Percentiles rank a stretch among this genome's conserved stretches.
These are phyloP conservation scores for Beauveria brongniartii DNA, from an alignment of 2,329 filamentous ascomycete genomes.

Conservation along the genomic window DNA sequence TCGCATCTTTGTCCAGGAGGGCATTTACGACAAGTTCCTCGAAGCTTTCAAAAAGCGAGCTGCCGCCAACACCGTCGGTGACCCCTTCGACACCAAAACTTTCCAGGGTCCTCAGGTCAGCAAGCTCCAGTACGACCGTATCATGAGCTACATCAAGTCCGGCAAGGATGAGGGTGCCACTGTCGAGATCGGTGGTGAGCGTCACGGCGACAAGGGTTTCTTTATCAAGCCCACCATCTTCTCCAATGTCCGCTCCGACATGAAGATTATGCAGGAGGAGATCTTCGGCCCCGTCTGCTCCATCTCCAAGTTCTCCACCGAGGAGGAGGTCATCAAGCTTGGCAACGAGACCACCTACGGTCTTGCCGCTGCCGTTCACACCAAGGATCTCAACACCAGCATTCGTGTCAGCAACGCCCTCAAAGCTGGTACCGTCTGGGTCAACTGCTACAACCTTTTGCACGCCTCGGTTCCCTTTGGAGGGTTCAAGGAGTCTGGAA, in stretches of 20 bases:
- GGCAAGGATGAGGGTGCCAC: slow-evolving; percentile 46
- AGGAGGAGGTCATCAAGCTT: slow-evolving; percentile 64
- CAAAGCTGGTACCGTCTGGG: slow-evolving; percentile 56
- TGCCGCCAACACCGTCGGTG: slow-evolving; percentile 62
- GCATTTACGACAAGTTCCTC: slow-evolving; percentile 77
- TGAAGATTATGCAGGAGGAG: slow-evolving; percentile 83
- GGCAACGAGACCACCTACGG: slow-evolving; percentile 71
- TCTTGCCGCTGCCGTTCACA: slow-evolving; percentile 72
- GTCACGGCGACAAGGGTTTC: slow-evolving; percentile 65
- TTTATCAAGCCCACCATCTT: slow-evolving; percentile 87
- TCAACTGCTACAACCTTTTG: slow-evolving; percentile 27
- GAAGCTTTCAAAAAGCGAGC: slow-evolving; percentile 67
- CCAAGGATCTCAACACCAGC: slow-evolving; percentile 68
- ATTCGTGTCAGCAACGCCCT: slow-evolving; percentile 66
- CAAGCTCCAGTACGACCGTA: slow-evolving; percentile 72
- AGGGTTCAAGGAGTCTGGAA: slow-evolving; percentile 71
- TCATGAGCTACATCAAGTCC: slow-evolving; percentile 68
- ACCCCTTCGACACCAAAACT: slow-evolving; percentile 65
- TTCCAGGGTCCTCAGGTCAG: slow-evolving; percentile 81
- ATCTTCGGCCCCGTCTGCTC: slow-evolving; percentile 80
- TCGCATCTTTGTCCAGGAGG: slow-evolving; percentile 73
- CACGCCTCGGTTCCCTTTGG: slow-evolving; percentile 48
- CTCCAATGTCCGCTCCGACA: slow-evolving; percentile 65
- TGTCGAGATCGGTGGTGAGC: slow-evolving; percentile 41
- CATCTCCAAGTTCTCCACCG: slow-evolving; percentile 72